Evolutionary conservation across 2,329 filamentous ascomycete genomes (phyloP), one percentile per base, ranked within the genome.

Genomic region (Plenodomus biglobosus): DNA sequence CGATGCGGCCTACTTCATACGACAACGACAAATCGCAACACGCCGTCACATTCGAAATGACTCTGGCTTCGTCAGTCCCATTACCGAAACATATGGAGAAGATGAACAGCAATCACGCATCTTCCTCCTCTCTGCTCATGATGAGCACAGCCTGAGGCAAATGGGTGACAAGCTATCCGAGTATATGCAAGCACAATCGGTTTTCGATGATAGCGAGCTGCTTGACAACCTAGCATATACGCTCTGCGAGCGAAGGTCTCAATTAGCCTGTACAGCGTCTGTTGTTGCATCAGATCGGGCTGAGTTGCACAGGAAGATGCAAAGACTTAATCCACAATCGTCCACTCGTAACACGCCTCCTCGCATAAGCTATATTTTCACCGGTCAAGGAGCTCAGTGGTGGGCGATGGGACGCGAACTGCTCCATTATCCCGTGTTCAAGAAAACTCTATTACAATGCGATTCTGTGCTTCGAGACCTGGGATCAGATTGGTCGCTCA

Each of bases 331-430:
- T n/a, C 27, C 42, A 22, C 4, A 18, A 11, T 41, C 43, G 8
- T 20, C 17, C 11, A 42, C 8, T 13, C 11, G 18, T 15, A 38
- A 37, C 2, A 18, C 22, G 15, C 18, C 44, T 8, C 48, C 46
- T 11, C 18, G 41, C 1, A 22, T 58, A 17, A 44, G 40, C 39
- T 65, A 55, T 30, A 59, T 77, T 0, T 76, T 77, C 48, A 75
- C 73, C 0, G 75, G 75, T 2, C 75, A 77, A 46, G 75, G 75
- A 18, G 73, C 73, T 1, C 73, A 75, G 35, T 77, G 71, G 69
- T 46, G 47, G 1, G 63, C 60, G 0, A 77, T 77, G 74, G 74
- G 74, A 1, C 48, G 52, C 4, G 67, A 74, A 27, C 59, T 77
- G 1, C 32, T 74, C 1, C 36, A 21, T 6, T 56, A 57, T 21